Conservation (phyloP, 805 yeast species). For the Yarrowia deformans region DNA sequence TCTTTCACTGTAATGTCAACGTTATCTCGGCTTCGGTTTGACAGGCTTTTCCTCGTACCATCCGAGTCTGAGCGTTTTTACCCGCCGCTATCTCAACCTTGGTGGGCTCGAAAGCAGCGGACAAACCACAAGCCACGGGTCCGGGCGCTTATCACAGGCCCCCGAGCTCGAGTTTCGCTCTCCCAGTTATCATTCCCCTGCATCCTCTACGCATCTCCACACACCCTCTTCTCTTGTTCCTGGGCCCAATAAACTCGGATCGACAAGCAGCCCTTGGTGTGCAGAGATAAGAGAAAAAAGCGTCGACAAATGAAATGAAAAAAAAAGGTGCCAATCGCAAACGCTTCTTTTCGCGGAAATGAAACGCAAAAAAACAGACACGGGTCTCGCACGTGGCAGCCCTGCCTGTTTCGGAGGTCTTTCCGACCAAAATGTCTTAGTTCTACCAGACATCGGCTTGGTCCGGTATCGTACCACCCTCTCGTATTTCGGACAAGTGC, state of each 20-base stretch:
- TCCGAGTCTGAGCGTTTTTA: not conserved
- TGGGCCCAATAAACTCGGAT: constrained; percentile 8
- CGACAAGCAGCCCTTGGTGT: constrained; percentile 17
- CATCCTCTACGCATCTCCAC: not conserved
- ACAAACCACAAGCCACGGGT: no score
- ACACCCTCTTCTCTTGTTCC: not conserved
- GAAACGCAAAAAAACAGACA: not conserved
- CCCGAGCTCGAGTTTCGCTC: not conserved
- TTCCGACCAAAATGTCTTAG: not conserved
- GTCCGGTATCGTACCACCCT: no score
- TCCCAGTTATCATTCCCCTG: constrained; percentile 13
- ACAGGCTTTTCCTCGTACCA: no score
- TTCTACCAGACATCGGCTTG: no score
- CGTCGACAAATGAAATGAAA: constrained; percentile 2
- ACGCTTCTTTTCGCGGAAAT: not conserved
- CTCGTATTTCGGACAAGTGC: no score
- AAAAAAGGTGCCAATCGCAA: not conserved
- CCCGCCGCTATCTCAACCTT: not conserved
- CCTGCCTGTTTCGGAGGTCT: not conserved
- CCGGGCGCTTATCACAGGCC: not conserved
- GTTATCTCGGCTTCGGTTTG: not conserved
- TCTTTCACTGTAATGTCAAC: not conserved
- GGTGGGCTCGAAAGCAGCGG: constrained; percentile 1
- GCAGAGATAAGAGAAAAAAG: not conserved
- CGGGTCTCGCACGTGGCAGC: not conserved